Percentiles rank a stretch among this genome's conserved stretches.
phyloP scores from a whole-genome alignment of 2,329 filamentous ascomycete genomes.

The Cytospora piceae region DNA sequence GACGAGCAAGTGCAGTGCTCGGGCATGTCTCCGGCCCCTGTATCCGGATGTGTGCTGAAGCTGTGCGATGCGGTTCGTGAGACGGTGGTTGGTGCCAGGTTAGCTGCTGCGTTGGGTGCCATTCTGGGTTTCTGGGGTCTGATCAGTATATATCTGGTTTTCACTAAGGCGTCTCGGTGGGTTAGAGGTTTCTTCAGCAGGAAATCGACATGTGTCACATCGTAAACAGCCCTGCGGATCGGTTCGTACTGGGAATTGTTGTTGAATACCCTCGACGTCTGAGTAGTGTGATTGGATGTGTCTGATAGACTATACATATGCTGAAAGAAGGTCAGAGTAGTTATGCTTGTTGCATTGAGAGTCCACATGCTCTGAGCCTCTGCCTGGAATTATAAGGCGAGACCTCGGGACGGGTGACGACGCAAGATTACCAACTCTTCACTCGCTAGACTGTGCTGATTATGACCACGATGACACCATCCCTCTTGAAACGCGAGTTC shows the following conservation, averaged over 20 bases:
- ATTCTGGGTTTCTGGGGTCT: constrained; percentile 55
- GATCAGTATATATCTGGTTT: constrained; percentile 53
- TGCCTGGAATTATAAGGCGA: too few relatives aligned
- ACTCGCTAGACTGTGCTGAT: too few relatives aligned
- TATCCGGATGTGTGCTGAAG: constrained; percentile 48
- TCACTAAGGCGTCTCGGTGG: constrained; percentile 51
- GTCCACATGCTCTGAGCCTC: too few relatives aligned
- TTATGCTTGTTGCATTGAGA: too few relatives aligned
- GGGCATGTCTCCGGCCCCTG: constrained; percentile 35
- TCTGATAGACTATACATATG: not conserved
- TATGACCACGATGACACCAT: too few relatives aligned
- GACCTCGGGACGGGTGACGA: too few relatives aligned
- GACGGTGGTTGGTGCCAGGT: constrained; percentile 47
- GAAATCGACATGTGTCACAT: not conserved
- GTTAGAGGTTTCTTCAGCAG: constrained; percentile 22
- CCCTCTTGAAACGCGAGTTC: too few relatives aligned
- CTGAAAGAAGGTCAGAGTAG: too few relatives aligned
- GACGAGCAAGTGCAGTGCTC: not conserved
- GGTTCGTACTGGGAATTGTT: not conserved
- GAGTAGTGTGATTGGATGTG: not conserved
- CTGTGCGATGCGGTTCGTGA: constrained; percentile 46
- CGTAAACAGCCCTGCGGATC: too few relatives aligned
- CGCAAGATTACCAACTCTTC: too few relatives aligned
- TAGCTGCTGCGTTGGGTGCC: constrained; percentile 50
- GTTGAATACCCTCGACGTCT: too few relatives aligned